These are phyloP conservation scores for Cladosporium sp. DNA, from an alignment of 2,329 filamentous ascomycete species.

Conservation along the genomic window DNA sequence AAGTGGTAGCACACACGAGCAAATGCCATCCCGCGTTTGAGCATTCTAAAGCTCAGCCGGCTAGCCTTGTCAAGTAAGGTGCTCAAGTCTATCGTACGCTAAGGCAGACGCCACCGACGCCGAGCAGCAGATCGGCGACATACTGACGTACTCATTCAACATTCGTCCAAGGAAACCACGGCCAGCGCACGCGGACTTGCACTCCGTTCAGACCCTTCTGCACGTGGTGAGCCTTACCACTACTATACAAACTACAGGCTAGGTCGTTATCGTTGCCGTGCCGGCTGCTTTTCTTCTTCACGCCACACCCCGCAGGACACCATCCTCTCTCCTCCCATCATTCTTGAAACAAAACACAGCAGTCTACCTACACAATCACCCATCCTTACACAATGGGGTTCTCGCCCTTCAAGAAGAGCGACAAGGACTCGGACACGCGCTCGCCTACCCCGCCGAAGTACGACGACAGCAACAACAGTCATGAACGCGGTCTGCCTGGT, in stretches of 20 bases:
- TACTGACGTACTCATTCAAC: slow-evolving; percentile 6
- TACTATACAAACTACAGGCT: slow-evolving; percentile 7
- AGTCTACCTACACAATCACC: not conserved
- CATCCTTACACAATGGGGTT: slow-evolving; percentile 8
- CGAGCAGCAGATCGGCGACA: not conserved
- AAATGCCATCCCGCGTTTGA: not conserved
- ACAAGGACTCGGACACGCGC: not conserved
- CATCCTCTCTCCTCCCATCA: not conserved
- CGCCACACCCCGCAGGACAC: not conserved
- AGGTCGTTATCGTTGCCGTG: not conserved
- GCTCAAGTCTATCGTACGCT: not conserved
- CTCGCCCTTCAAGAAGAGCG: not conserved
- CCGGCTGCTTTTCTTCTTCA: not conserved
- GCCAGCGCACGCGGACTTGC: not conserved
- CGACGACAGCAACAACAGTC: not conserved
- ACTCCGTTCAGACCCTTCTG: slow-evolving; percentile 5
- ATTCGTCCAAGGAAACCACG: not conserved
- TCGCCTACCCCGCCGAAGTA: slow-evolving; percentile 17
- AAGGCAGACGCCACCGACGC: not conserved
- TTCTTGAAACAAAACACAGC: not conserved
- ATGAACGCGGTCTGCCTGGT: not conserved
- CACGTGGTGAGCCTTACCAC: slow-evolving; percentile 16
- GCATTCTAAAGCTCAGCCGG: not conserved
- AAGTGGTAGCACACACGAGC: not conserved
- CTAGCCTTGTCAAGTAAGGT: not conserved